A percentile compares a stretch with the other conserved stretches of the same genome.
These are phyloP conservation scores for Klebsormidium nitens DNA, from an alignment of 139 green algal species.

Conservation along the genomic window DNA sequence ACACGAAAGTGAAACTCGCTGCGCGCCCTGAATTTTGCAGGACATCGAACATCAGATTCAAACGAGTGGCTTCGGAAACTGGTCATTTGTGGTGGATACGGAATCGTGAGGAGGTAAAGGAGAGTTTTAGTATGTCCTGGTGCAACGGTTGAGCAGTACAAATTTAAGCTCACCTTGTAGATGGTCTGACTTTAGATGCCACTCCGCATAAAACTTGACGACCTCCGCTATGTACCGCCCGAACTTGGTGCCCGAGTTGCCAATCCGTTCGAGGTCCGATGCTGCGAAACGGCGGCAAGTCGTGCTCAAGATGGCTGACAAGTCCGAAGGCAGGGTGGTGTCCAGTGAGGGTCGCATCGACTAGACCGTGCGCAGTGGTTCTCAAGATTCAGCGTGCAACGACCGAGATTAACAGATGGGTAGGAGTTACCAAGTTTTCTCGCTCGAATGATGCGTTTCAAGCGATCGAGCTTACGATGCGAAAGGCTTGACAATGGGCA, in stretches of 20 bases:
- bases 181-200: not conserved
- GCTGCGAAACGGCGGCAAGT: not conserved
- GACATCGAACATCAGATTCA: not conserved
- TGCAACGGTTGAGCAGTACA: not conserved
- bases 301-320: too few species aligned
- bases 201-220: conserved; percentile 25
- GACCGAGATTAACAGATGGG: not conserved
- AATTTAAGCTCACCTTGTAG: not conserved
- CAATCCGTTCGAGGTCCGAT: not conserved
- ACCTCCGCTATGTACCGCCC: conserved; percentile 9
- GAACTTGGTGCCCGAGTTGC: not conserved
- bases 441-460: not conserved
- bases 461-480: too few species aligned
- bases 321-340: too few species aligned
- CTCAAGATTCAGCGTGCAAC: not conserved
- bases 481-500: too few species aligned
- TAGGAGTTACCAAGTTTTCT: not conserved
- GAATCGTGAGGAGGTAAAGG: not conserved
- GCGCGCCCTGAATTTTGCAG: not conserved
- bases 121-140: not conserved
- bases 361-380: not conserved
- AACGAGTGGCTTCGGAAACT: not conserved
- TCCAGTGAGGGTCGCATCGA: too few species aligned
- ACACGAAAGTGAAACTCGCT: not conserved
- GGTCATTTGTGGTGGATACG: not conserved